A percentile compares a stretch with the other conserved stretches of the same genome.
phyloP scores from a whole-genome alignment of 331 rosid genomes.

The Saraca asoca region DNA sequence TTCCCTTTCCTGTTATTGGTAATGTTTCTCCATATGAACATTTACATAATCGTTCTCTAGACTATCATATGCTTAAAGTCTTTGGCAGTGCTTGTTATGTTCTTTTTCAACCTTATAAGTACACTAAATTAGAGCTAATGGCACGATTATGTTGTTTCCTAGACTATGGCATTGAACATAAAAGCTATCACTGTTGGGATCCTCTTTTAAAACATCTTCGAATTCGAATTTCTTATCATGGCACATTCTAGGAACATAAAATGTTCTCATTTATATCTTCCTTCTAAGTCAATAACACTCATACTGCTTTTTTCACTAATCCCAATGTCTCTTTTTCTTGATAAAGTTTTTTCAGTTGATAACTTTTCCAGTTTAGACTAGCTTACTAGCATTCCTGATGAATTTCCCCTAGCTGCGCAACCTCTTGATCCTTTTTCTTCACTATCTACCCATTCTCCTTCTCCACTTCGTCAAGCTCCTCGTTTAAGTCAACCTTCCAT shows the following conservation, averaged over 20 bases:
- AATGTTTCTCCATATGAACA: not conserved
- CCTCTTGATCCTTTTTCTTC: no score
- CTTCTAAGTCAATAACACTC: no score
- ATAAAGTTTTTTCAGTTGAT: no score
- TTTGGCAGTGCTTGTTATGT: conserved; percentile 14
- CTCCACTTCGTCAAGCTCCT: no score
- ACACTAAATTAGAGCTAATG: not conserved
- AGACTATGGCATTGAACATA: not conserved
- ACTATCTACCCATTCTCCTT: no score
- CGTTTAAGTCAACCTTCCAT: no score
- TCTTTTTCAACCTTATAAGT: not conserved
- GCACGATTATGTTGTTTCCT: not conserved
- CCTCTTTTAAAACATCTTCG: not conserved
- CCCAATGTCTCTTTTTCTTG: no score
- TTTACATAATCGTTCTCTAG: not conserved
- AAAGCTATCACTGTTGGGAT: not conserved
- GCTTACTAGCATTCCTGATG: no score
- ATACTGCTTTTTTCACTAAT: no score
- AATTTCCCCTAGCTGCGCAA: no score
- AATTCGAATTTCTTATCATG: not conserved
- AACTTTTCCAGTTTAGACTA: no score
- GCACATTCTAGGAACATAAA: not conserved
- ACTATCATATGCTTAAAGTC: not conserved
- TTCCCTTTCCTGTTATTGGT: no score
- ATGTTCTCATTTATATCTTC: not conserved